Conservation (phyloP, 176 grass and related monocot genomes). For the Leersia perrieri region DNA sequence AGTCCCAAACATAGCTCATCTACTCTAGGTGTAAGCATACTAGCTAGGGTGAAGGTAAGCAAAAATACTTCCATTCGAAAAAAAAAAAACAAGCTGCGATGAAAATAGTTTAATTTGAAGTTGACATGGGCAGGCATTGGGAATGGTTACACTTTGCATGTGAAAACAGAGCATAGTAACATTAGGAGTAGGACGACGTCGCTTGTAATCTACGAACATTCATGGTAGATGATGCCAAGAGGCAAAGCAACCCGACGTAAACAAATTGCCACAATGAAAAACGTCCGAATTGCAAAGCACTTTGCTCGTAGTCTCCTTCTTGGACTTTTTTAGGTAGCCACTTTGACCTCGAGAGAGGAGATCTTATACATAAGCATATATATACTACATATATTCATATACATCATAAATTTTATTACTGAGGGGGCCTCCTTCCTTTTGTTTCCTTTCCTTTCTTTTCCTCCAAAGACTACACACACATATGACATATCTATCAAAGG, state of each 20-base stretch:
- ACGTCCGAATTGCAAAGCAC: conserved; percentile 15
- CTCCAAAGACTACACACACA: conserved; percentile 41
- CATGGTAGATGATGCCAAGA: conserved; percentile 31
- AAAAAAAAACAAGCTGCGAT: neutral
- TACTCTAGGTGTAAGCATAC: neutral
- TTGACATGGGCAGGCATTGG: conserved; percentile 20
- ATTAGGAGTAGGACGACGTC: conserved; percentile 16
- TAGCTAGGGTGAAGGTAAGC: neutral
- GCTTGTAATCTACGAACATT: conserved; percentile 37
- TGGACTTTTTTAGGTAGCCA: conserved; percentile 42
- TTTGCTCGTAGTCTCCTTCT: conserved; percentile 30
- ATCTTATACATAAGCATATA: neutral
- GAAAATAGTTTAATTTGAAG: neutral
- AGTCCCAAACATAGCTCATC: neutral
- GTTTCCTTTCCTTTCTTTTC: conserved; percentile 14
- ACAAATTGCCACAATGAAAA: conserved; percentile 1
- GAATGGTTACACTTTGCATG: neutral
- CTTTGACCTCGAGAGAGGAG: conserved; percentile 48
- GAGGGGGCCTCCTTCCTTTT: neutral
- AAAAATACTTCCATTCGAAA: neutral
- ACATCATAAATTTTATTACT: neutral
- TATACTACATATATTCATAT: neutral
- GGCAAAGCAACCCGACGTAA: conserved; percentile 20
- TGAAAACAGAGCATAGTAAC: neutral
- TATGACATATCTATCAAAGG: conserved; percentile 5